phyloP scores from a whole-genome alignment of 768 basidiomycete genomes.

The Pleurotus djamor region DNA sequence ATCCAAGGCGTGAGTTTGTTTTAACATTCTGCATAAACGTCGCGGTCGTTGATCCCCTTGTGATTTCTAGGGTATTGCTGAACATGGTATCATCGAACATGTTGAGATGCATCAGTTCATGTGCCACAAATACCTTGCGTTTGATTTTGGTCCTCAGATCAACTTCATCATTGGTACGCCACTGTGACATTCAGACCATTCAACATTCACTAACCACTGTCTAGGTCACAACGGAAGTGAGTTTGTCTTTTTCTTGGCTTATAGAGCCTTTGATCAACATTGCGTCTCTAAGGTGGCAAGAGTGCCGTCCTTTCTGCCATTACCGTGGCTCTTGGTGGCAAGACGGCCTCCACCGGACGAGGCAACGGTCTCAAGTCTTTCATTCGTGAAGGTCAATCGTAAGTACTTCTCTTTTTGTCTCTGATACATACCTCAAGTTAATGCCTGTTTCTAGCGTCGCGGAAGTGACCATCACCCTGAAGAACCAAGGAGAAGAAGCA shows the following conservation, averaged over 20 bases:
- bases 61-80: constrained; percentile 65
- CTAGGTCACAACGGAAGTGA: constrained; percentile 90
- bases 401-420: constrained; percentile 18
- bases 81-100: constrained; percentile 84
- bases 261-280: background rate
- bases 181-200: background rate
- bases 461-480: constrained; percentile 77
- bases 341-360: constrained; percentile 88
- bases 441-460: constrained; percentile 42
- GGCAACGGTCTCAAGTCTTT: constrained; percentile 83
- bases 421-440: background rate
- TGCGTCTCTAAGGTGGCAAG: constrained; percentile 69
- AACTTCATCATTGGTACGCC: constrained; percentile 91
- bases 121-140: constrained; percentile 86
- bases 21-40: background rate
- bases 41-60: background rate
- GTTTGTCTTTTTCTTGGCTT: constrained; percentile 24
- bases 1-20: constrained; percentile 41
- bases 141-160: constrained; percentile 89
- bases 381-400: constrained; percentile 83
- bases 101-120: constrained; percentile 93
- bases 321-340: constrained; percentile 91
- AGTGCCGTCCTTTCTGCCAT: constrained; percentile 93
- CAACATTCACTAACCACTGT: background rate
- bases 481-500: constrained; percentile 91